phyloP scores from a whole-genome alignment of 2,329 filamentous ascomycete species.

The Aspergillus carbonarius region DNA sequence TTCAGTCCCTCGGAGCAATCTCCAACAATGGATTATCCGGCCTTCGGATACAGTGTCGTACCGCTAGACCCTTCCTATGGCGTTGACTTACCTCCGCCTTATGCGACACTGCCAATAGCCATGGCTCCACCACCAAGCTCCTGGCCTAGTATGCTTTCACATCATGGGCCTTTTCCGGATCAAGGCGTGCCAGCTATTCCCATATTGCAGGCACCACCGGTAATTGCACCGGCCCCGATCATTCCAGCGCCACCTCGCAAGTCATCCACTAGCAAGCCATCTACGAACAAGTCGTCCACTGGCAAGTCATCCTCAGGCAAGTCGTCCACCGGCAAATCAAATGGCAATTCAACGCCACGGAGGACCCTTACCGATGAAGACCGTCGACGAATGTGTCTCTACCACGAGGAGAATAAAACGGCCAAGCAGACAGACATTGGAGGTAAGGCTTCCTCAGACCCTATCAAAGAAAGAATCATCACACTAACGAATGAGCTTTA shows the following conservation, averaged over 20 bases:
- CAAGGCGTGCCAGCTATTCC: constrained; percentile 62
- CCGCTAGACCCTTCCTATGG: constrained; percentile 57
- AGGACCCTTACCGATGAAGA: constrained; percentile 91
- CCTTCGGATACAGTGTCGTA: constrained; percentile 63
- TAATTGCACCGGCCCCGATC: constrained; percentile 54
- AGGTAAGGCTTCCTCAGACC: constrained; percentile 51
- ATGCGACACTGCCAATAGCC: constrained; percentile 64
- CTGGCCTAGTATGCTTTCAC: constrained; percentile 82
- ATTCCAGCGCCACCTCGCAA: constrained; percentile 21
- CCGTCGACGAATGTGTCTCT: constrained; percentile 88
- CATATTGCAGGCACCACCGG: constrained; percentile 52
- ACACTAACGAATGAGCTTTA: constrained; percentile 18
- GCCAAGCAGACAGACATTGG: constrained; percentile 97
- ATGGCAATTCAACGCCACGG: constrained; percentile 62
- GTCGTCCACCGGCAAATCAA: constrained; percentile 34
- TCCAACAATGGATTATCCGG: constrained; percentile 69
- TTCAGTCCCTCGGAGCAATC: constrained; percentile 60
- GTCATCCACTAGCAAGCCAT: constrained; percentile 14
- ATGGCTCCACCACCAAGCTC: constrained; percentile 58
- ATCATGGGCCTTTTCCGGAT: constrained; percentile 64
- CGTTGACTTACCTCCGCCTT: constrained; percentile 58
- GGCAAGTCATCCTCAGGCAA: constrained; percentile 36
- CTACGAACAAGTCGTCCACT: constrained; percentile 40
- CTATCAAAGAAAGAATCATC: not conserved
- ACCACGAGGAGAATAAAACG: constrained; percentile 83